Base-by-base conservation (phyloP, 768 basidiomycete species). In the Leucogyrophana mollusca region DNA sequence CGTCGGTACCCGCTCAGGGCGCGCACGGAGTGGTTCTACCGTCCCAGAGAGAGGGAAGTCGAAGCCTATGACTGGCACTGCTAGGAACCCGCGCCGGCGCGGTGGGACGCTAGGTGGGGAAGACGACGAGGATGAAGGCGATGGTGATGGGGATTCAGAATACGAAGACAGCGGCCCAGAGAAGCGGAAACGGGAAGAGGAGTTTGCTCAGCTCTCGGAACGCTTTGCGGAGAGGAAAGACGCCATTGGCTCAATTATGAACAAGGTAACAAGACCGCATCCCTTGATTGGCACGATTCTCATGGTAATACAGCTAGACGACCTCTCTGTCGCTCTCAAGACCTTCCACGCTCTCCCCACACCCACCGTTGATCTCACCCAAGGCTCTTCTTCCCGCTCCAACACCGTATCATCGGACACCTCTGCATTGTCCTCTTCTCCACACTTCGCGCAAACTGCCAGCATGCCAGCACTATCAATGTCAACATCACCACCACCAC, bases 221-320 rank as follows among this genome's bases (percentile, higher is more conserved):
- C 82, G 82, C 55, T 90, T 90, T 58, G 75, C 79, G 42, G 82
- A 82, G 21, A 74, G 84, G 45, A 87, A 83, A 58, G 76, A 80
- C 48, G 78, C 80, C 24, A 85, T 90, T 16, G 76, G 79, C 43
- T 75, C 71, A 23, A 85, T 91, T 24, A 90, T 90, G 88, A 61
- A 60, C 61, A 88, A 87, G 76, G 88, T 85, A 50, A 24, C 52
- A 46, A 16, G 38, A 13, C 46, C 16, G 6, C 27, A 6, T 30
- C 13, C 6, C 13, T 30, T 30, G 27, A 13, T 6, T 30, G 6
- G 27, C 27, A 6, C 27, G 27, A 6, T 30, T 13, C 27, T 30
- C 27, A 30, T 30, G 6, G 27, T 13, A 6, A 10, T 13, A 41
- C 46, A 65, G 64, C 61, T 65, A 33, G 64, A 61, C 23, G 55